These are phyloP conservation scores for Chlamydomonas reinhardtii DNA, from an alignment of 163 green algal genomes.

Conservation along the genomic window DNA sequence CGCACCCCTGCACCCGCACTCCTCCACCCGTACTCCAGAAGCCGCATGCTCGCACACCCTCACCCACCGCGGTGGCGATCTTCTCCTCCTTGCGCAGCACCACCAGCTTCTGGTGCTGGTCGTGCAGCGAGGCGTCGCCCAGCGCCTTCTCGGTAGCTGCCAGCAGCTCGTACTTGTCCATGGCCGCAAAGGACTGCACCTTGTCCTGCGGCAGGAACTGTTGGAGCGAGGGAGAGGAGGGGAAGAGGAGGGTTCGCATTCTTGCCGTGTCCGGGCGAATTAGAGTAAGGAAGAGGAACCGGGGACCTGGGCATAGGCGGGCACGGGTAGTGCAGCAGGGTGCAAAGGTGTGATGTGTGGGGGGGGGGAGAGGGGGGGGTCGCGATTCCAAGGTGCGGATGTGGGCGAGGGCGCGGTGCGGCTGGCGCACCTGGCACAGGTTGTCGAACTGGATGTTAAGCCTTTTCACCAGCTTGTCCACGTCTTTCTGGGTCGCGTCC, in stretches of 20 bases:
- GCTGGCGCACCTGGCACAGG: slow-evolving; percentile 73
- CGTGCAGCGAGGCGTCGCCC: slow-evolving; percentile 72
- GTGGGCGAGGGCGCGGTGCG: too few relatives aligned
- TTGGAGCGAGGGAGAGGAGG: neutral
- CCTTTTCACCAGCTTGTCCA: slow-evolving; percentile 73
- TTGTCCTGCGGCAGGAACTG: slow-evolving; percentile 95
- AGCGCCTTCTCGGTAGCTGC: slow-evolving; percentile 89
- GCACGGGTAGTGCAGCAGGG: too few relatives aligned
- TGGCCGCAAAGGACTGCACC: slow-evolving; percentile 95
- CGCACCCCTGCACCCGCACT: too few relatives aligned
- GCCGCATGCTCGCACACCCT: neutral
- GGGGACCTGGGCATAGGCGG: too few relatives aligned
- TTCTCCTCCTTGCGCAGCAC: slow-evolving; percentile 62
- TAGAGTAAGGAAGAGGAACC: too few relatives aligned
- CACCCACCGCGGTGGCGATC: slow-evolving; percentile 32
- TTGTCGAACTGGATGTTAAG: slow-evolving; percentile 97
- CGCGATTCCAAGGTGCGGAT: too few relatives aligned
- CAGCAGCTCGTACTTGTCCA: slow-evolving; percentile 89
- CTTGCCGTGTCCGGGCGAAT: too few relatives aligned
- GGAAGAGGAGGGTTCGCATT: too few relatives aligned
- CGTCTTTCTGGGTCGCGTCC: slow-evolving; percentile 58
- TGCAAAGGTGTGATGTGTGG: too few relatives aligned
- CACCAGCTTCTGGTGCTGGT: slow-evolving; percentile 86
- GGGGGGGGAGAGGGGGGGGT: too few relatives aligned
- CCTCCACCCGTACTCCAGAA: neutral